Evolutionary conservation across 257 asterid genomes (phyloP), one percentile per base, ranked within the genome.

Genomic region (Solanum bukasovii): DNA sequence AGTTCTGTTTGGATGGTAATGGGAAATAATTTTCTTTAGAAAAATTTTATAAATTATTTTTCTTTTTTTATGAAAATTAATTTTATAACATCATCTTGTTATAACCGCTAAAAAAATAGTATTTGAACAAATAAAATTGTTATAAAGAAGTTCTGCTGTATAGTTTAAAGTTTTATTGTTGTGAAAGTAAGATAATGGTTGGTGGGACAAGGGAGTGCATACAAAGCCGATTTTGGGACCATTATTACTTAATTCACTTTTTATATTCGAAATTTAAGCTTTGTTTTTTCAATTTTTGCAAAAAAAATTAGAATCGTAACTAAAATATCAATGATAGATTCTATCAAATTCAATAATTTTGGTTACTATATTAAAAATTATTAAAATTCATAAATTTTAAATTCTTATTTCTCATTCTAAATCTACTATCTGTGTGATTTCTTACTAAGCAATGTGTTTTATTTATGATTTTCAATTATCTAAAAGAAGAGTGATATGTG

Each of bases 291-390:
- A 20, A 1, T 7, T 1, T 56, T 56, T 18, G 4, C 4, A 56
- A 7, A 56, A 18, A 56, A 6, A 56, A 14, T 52, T 20, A 7
- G 2, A 59, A 0, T 59, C 25, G 2, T 1, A 59, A 20, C 2
- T 59, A 20, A 59, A 59, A 6, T 56, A 56, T 18, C 25, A 20
- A 1, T 0, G 0, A 0, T 0, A 3, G 1, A 20, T 59, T 59
- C 1, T 61, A 61, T 61, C 1, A 0, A 61, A 21, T 61, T 61
- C 29, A 61, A 21, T 21, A 61, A 61, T 3, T 61, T 21, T 61
- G 0, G 8, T 61, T 61, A 61, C 5, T 8, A 61, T 8, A 8
- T 61, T 21, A 61, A 3, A 59, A 61, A 8, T 59, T 59, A 21
- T 61, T 8, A 61, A 61, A 61, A 61, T 61, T 61, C 1, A 8